Percentiles rank a stretch among this genome's conserved stretches.
phyloP scores from a whole-genome alignment of 1,284 basidiomycete species.

The Cutaneotrichosporon sp. region DNA sequence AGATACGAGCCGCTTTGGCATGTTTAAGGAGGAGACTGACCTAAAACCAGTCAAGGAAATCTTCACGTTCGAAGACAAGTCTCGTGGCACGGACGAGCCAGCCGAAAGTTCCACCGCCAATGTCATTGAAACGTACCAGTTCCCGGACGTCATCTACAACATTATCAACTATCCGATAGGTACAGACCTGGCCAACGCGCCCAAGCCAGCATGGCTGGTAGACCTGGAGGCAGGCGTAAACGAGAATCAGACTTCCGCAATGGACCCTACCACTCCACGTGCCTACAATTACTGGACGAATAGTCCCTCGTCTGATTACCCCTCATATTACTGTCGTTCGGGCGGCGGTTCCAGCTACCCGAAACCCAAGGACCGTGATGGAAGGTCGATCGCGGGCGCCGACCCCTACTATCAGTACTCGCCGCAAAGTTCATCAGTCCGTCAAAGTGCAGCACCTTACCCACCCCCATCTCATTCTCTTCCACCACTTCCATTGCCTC shows the following conservation, averaged over 20 bases:
- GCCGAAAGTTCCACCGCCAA: constrained; percentile 19
- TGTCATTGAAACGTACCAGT: constrained; percentile 20
- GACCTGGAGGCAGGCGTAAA: constrained; percentile 14
- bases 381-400: not conserved
- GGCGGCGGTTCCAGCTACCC: not conserved
- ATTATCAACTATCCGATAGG: constrained; percentile 13
- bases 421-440: not conserved
- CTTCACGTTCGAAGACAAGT: constrained; percentile 25
- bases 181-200: constrained; percentile 17
- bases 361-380: constrained; percentile 8
- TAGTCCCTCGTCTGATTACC: constrained; percentile 8
- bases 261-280: constrained; percentile 4
- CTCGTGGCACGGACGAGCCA: constrained; percentile 14
- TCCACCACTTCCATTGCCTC: not conserved
- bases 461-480: constrained; percentile 1
- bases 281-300: constrained; percentile 14
- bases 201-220: constrained; percentile 15
- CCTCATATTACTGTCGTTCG: constrained; percentile 5
- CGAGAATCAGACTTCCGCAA: constrained; percentile 1
- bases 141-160: constrained; percentile 19
- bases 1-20: not conserved
- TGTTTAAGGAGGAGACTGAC: constrained; percentile 8
- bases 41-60: constrained; percentile 18
- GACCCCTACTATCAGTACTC: constrained; percentile 14
- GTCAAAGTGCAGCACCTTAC: constrained; percentile 2